Evolutionary conservation across 306 rosid genomes (phyloP), one percentile per base, ranked within the genome.

Genomic region (Lithocarpus polystachyus): DNA sequence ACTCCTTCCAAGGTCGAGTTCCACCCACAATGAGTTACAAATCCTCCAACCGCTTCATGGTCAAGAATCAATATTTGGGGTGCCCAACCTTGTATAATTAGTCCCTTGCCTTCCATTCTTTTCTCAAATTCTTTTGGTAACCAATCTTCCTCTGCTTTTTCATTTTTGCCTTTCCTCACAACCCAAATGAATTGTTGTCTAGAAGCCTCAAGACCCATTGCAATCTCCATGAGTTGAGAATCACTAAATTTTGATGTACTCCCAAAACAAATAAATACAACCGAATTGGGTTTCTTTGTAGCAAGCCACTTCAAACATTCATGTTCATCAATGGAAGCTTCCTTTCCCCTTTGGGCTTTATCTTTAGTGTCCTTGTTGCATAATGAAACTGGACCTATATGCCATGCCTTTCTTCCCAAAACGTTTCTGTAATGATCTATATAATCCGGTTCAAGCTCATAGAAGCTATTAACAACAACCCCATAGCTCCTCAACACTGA

Each of bases 21-120:
- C 90, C 90, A 87, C 9, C 90, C 88, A 56, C 90, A 84, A 20
- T 87, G 90, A 45, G 88, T 87, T 83, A 87, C 77, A 70, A 87
- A 87, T 14, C 84, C 82, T 9, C 90, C 88, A 9, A 82, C 56
- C 0, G 81, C 82, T 6, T 10, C 68, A 54, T 87, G 90, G 8
- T 79, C 81, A 18, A 87, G 81, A 76, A 87, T 87, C 84, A 82
- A 56, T 17, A 84, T 65, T 56, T 82, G 86, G 0, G 81, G 88
- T 15, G 88, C 88, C 88, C 88, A 87, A 18, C 88, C 88, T 69
- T 79, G 61, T 18, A 87, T 77, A 3, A 87, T 74, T 10, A 84
- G 43, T 23, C 88, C 85, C 62, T 35, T 84, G 33, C 78, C 86
- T 64, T 79, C 69, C 35, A 70, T 43, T 78, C 86, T 82, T 59